These are phyloP conservation scores for Scortechinia acanthostroma DNA, from an alignment of 2,329 filamentous ascomycete genomes.

Conservation along the genomic window DNA sequence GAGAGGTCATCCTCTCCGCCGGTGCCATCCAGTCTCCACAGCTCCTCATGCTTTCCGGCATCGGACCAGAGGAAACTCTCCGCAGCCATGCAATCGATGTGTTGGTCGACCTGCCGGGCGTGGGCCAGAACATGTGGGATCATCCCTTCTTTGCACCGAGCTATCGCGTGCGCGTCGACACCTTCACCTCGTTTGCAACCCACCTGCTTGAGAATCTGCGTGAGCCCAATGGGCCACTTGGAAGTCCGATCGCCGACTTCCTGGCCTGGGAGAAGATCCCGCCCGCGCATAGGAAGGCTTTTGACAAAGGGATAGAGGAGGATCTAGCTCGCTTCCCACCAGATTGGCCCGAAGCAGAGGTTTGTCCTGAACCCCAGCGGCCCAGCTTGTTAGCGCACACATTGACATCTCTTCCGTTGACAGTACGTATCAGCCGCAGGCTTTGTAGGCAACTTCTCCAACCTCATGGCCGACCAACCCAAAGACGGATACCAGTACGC, in stretches of 20 bases:
- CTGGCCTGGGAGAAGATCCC: constrained; percentile 2
- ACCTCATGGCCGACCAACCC: constrained; percentile 8
- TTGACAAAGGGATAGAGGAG: not conserved
- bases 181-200: not conserved
- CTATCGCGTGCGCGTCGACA: constrained; percentile 2
- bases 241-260: not conserved
- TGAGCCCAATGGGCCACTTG: not conserved
- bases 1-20: constrained; percentile 12
- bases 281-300: not conserved
- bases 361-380: constrained; percentile 15
- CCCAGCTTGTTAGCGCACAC: constrained; percentile 15
- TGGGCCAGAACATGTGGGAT: constrained; percentile 13
- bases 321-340: constrained; percentile 16
- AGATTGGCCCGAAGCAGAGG: constrained; percentile 26
- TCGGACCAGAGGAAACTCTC: constrained; percentile 8
- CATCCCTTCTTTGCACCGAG: constrained; percentile 6
- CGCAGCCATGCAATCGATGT: constrained; percentile 15
- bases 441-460: constrained; percentile 6
- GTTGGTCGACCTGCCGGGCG: constrained; percentile 12
- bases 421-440: constrained; percentile 6
- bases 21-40: constrained; percentile 11
- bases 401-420: constrained; percentile 9
- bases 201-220: not conserved
- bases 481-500: constrained; percentile 22
- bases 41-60: constrained; percentile 10